Evolutionary conservation across 768 basidiomycete genomes (phyloP), one percentile per base, ranked within the genome.

Genomic region (Hericium alpestre): DNA sequence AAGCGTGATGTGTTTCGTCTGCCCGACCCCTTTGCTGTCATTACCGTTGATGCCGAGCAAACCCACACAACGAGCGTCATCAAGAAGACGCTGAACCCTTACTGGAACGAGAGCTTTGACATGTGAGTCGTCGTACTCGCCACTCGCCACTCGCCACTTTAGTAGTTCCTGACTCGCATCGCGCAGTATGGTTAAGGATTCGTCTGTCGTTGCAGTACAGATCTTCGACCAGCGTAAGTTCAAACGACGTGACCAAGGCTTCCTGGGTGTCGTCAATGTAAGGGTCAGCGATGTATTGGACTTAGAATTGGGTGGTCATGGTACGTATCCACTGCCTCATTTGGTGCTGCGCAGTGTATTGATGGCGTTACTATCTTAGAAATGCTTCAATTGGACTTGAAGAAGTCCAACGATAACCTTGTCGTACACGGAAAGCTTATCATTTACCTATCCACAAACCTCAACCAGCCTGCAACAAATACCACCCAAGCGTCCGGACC

Each of bases 201-300:
- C 90, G n/a, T 97, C 94, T 16, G 90, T 98, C 51, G 82, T 99
- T 58, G 92, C 93, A 4, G 94, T 98, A 1, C 96, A 99, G 73
- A 96, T 98, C 65, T 98, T 98, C 64, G 96, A 99, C 73, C 95
- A 98, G 72, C 86, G 93, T 71, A 99, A 99, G 73, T 98, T 98
- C 77, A 99, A 99, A 79, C 81, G 90, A 72, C 85, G 87, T 65
- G 96, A 99, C 69, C 96, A 98, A 69, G 96, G 96, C 1, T 99
- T 99, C 72, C 76, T 99, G 55, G 96, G 96, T 38, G 95, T 98
- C 13, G 94, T 98, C 64, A 99, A 99, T 69, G 80, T 98, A 62
- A 81, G 87, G 63, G 91, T 98, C 59, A 82, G 85, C 68, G 90
- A 93, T 71, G 87, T 87, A 22, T 74, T 97, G 47, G 96, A 98